phyloP scores from a whole-genome alignment of 2,329 filamentous ascomycete species.

The Lasiodiplodia sp. region DNA sequence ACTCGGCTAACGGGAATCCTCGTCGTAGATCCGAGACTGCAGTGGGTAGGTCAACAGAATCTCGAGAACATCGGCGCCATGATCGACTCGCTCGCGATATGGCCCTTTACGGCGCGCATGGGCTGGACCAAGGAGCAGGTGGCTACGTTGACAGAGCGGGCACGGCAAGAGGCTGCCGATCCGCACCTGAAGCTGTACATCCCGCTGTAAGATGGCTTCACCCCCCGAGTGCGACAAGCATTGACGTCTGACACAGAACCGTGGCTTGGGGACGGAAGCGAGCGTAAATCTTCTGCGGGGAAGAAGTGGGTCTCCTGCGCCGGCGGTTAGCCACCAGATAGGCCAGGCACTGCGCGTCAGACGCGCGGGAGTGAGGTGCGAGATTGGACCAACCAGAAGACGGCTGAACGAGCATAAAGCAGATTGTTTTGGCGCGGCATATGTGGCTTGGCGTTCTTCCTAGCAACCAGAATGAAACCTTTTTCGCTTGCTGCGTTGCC shows the following conservation, averaged over 20 bases:
- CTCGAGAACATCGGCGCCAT: slow-evolving; percentile 43
- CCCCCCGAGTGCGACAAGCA: background rate
- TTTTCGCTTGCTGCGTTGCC: slow-evolving; percentile 8
- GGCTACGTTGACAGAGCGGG: slow-evolving; percentile 39
- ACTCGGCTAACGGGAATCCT: slow-evolving; percentile 10
- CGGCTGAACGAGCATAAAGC: background rate
- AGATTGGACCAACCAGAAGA: slow-evolving; percentile 10
- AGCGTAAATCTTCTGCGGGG: slow-evolving; percentile 26
- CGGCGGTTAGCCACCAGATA: slow-evolving; percentile 19
- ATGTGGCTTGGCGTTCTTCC: slow-evolving; percentile 13
- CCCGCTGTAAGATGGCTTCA: slow-evolving; percentile 41
- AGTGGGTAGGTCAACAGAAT: slow-evolving; percentile 41
- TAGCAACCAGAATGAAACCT: slow-evolving; percentile 19
- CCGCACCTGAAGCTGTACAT: slow-evolving; percentile 45
- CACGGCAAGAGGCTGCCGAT: slow-evolving; percentile 41
- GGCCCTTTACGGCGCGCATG: slow-evolving; percentile 45
- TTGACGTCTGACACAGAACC: slow-evolving; percentile 24
- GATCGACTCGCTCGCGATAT: slow-evolving; percentile 46
- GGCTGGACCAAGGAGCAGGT: slow-evolving; percentile 43
- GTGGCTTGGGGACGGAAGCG: slow-evolving; percentile 45
- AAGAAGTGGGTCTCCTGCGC: slow-evolving; percentile 27
- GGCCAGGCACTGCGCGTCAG: slow-evolving; percentile 18
- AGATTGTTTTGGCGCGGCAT: slow-evolving; percentile 26
- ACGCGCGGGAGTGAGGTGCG: slow-evolving; percentile 11
- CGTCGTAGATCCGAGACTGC: slow-evolving; percentile 40